Conservation (phyloP, 441 rosid genomes). For the Geranium incanum region DNA sequence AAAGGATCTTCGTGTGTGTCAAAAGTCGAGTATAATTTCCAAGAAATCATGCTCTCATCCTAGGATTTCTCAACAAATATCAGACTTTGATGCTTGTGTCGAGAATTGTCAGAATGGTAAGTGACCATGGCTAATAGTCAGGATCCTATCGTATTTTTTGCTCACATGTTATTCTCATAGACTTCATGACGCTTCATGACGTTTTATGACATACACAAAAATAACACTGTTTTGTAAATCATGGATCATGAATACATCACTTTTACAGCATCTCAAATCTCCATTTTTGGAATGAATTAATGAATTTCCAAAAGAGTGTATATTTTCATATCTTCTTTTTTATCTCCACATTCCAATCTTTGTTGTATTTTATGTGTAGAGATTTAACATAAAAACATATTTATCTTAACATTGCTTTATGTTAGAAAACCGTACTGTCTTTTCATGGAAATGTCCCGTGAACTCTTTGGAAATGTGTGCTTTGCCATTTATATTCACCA, state of each 20-base stretch:
- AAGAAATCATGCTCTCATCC: slow-evolving; percentile 36
- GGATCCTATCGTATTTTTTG: not conserved
- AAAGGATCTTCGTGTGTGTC: slow-evolving; percentile 45
- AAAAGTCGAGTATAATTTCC: slow-evolving; percentile 45
- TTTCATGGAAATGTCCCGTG: not conserved
- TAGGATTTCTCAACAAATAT: slow-evolving; percentile 28
- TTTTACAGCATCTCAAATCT: not conserved
- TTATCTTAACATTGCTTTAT: not conserved
- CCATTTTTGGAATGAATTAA: not conserved
- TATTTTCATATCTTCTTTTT: not conserved
- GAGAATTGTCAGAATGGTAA: slow-evolving; percentile 36
- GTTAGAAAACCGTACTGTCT: not conserved
- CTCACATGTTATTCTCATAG: not conserved
- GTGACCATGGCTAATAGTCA: slow-evolving; percentile 20
- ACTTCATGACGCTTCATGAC: not conserved
- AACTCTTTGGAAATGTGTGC: not conserved
- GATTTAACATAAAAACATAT: not conserved
- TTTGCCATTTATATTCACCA: not conserved
- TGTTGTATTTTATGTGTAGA: not conserved
- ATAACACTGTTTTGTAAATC: not conserved
- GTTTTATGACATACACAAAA: not conserved
- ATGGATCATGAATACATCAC: not conserved
- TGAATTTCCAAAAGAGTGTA: not conserved
- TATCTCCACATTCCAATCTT: not conserved
- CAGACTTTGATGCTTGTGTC: slow-evolving; percentile 27